phyloP scores from a whole-genome alignment of 306 rosid species.

The Trifolium dubium region DNA sequence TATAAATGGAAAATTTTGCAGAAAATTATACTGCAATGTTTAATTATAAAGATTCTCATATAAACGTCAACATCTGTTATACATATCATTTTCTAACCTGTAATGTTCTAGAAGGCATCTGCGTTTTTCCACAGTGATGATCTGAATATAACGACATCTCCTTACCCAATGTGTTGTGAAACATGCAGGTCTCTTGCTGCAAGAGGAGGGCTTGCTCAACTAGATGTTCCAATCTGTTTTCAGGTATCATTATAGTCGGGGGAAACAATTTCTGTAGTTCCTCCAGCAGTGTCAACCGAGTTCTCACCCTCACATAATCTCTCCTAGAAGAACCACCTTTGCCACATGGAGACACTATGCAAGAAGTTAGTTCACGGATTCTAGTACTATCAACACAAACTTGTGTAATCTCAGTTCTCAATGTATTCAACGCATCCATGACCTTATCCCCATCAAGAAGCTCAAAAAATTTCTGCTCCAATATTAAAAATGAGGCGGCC shows the following conservation, averaged over 20 bases:
- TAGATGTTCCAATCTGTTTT: slow-evolving; percentile 86
- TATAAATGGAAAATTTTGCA: neutral
- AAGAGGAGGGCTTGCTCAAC: slow-evolving; percentile 90
- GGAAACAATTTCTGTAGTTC: slow-evolving; percentile 88
- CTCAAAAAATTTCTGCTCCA: slow-evolving; percentile 88
- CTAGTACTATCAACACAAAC: slow-evolving; percentile 59
- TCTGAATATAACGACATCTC: slow-evolving; percentile 88
- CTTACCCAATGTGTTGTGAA: slow-evolving; percentile 82
- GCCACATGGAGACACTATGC: slow-evolving; percentile 59
- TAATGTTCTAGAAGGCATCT: slow-evolving; percentile 85
- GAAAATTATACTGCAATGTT: slow-evolving; percentile 6
- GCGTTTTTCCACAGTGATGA: slow-evolving; percentile 89
- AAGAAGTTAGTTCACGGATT: slow-evolving; percentile 79
- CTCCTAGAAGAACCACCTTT: slow-evolving; percentile 47
- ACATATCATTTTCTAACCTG: slow-evolving; percentile 67
- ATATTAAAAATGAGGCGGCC: slow-evolving; percentile 73
- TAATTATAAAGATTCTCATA: slow-evolving; percentile 16
- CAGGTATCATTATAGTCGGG: slow-evolving; percentile 82
- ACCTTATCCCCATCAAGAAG: slow-evolving; percentile 70
- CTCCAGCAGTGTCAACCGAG: slow-evolving; percentile 71
- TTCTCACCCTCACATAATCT: slow-evolving; percentile 50
- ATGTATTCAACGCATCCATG: slow-evolving; percentile 78
- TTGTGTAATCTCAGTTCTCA: slow-evolving; percentile 84
- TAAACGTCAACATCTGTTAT: slow-evolving; percentile 17
- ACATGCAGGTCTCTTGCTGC: slow-evolving; percentile 80